Evolutionary conservation across 306 rosid species (phyloP), one percentile per base, ranked within the genome.

Genomic region (Castanospermum australe): DNA sequence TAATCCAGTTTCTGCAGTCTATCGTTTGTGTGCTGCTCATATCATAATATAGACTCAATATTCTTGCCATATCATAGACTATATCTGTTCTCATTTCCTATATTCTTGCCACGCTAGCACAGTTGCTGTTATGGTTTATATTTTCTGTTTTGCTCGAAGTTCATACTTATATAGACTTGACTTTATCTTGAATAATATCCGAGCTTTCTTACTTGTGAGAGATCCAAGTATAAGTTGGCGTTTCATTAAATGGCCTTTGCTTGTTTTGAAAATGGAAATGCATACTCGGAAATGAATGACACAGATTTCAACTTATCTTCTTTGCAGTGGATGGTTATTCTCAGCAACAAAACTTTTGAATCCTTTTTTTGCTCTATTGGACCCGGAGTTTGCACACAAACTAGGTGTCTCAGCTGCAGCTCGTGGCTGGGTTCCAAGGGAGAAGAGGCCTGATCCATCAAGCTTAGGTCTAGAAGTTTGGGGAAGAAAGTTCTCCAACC

Each of bases 401-500:
- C 78, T 94, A 65, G 99, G 81, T 28, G 94, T 94, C 84, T 88
- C 92, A 33, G 99, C 99, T 24, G 97, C 99, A 73, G 92, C 99
- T 65, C 95, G 94, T 62, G 93, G 97, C 59, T 94, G 99, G 99
- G 91, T 94, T 83, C 99, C 99, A 22, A 88, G 93, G 77, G 99
- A 94, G 90, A 94, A 92, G 90, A 92, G 99, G 82, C 88, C 90
- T 4, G 92, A 91, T 75, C 92, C 87, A 38, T 25, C 91, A 81
- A 84, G 50, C 84, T 73, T 94, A 78, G 92, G 93, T 33, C 87
- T 92, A 64, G 89, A 94, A 84, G 99, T 94, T 83, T 94, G 99
- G 99, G 99, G 99, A 83, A 91, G 95, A 85, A 94, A 94, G 71
- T 94, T 94, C 81, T 91, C 97, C 72, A 94, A 94, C 51, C 99